These are phyloP conservation scores for Chrysoporthe deuterocubensis DNA, from an alignment of 2,329 filamentous ascomycete species.

Conservation along the genomic window DNA sequence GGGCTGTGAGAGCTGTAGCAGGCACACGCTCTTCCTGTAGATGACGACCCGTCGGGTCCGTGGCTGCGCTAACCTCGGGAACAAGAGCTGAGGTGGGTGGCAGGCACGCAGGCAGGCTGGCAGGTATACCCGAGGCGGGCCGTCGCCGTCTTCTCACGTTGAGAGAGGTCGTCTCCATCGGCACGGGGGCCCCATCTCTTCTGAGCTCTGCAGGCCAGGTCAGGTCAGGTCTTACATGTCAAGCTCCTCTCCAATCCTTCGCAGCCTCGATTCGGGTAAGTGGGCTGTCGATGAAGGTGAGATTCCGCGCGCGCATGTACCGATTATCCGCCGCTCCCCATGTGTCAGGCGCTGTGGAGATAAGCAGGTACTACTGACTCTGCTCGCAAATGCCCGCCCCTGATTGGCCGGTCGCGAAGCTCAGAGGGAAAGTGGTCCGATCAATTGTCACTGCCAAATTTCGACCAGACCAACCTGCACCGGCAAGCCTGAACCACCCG, in stretches of 20 bases:
- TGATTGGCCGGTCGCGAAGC: constrained; percentile 11
- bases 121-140: neutral
- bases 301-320: neutral
- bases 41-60: no score
- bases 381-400: constrained; percentile 10
- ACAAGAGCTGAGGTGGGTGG: neutral
- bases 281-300: constrained; percentile 3
- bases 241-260: constrained; percentile 2
- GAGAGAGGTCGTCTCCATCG: neutral
- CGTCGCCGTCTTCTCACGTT: neutral
- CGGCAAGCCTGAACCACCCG: constrained; percentile 6
- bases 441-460: constrained; percentile 14
- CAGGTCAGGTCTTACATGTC: neutral
- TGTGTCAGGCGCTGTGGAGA: constrained; percentile 12
- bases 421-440: constrained; percentile 15
- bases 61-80: neutral
- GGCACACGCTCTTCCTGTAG: no score
- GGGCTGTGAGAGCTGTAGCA: no score
- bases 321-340: constrained; percentile 3
- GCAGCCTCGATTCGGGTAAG: neutral
- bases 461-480: constrained; percentile 2
- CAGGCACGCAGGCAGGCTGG: neutral
- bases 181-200: neutral
- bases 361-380: constrained; percentile 13
- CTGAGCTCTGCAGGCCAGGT: neutral